Evolutionary conservation across 192 early-diverging fungal species (phyloP).

Genomic region (Pilaira anomala): DNA sequence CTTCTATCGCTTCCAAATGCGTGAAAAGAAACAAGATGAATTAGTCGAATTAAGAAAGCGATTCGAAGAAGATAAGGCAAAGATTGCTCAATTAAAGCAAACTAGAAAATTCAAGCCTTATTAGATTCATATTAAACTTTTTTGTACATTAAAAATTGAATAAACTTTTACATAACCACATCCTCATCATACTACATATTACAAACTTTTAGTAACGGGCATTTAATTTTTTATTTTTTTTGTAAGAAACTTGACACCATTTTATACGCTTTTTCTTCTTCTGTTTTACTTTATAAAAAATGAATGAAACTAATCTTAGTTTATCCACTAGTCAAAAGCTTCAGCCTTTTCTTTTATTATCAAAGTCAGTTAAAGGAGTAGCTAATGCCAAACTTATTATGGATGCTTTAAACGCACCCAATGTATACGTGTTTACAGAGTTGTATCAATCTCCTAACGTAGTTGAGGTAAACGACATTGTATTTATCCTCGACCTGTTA

Average conservation of each 20-base stretch:
- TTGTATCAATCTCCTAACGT: slow-evolving; percentile 68
- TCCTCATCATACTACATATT: no score
- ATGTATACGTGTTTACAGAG: slow-evolving; percentile 78
- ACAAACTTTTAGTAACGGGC: no score
- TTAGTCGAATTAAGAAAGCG: slow-evolving; percentile 82
- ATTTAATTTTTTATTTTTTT: no score
- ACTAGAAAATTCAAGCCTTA: slow-evolving; percentile 85
- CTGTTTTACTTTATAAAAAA: no score
- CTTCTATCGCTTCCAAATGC: slow-evolving; percentile 96
- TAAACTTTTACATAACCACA: no score
- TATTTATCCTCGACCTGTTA: no score
- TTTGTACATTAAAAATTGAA: no score
- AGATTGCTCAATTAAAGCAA: slow-evolving; percentile 77
- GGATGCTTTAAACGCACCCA: slow-evolving; percentile 66
- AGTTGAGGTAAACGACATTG: slow-evolving; percentile 54
- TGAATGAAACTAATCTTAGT: slow-evolving; percentile 13
- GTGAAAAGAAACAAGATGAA: slow-evolving; percentile 88
- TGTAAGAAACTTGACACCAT: no score
- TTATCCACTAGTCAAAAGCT: slow-evolving; percentile 42
- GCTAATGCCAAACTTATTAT: slow-evolving; percentile 68
- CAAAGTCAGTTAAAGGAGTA: slow-evolving; percentile 75
- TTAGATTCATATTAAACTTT: slow-evolving; percentile 39
- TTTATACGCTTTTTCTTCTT: no score
- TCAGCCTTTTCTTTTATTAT: slow-evolving; percentile 68
- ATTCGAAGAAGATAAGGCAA: slow-evolving; percentile 90